phyloP scores from a whole-genome alignment of 441 rosid species.

The Gossypium lobatum region DNA sequence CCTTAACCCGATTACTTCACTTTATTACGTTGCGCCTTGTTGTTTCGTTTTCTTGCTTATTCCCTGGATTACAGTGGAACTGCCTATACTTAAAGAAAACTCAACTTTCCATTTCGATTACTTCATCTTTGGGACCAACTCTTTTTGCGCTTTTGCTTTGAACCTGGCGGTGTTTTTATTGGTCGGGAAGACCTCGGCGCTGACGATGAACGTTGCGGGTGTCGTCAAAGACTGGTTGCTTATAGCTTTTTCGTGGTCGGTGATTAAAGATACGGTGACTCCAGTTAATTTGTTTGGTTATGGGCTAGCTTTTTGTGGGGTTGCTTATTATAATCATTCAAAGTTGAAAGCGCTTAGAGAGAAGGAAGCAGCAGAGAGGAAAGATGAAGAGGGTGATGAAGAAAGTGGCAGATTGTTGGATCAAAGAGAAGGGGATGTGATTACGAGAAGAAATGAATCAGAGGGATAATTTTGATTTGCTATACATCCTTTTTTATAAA shows the following conservation, averaged over 20 bases:
- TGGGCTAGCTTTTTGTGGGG: slow-evolving; percentile 68
- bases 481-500: not conserved
- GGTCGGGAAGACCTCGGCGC: slow-evolving; percentile 45
- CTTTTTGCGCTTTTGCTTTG: slow-evolving; percentile 42
- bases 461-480: slow-evolving; percentile 1
- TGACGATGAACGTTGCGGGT: slow-evolving; percentile 56
- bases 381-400: slow-evolving; percentile 30
- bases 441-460: slow-evolving; percentile 27
- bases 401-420: slow-evolving; percentile 29
- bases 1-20: slow-evolving; percentile 39
- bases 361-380: slow-evolving; percentile 37
- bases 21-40: slow-evolving; percentile 49
- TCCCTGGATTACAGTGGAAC: slow-evolving; percentile 36
- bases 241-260: slow-evolving; percentile 58
- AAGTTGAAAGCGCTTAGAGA: slow-evolving; percentile 58
- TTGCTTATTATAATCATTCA: slow-evolving; percentile 64
- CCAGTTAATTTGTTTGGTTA: slow-evolving; percentile 51
- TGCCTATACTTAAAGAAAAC: slow-evolving; percentile 28
- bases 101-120: slow-evolving; percentile 41
- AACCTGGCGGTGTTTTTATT: slow-evolving; percentile 46
- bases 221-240: slow-evolving; percentile 54
- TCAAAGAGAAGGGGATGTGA: slow-evolving; percentile 22
- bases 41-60: slow-evolving; percentile 35
- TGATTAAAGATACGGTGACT: slow-evolving; percentile 48
- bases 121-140: slow-evolving; percentile 38